phyloP scores from a whole-genome alignment of 1,284 basidiomycete species.

The Heterobasidion annosum region DNA sequence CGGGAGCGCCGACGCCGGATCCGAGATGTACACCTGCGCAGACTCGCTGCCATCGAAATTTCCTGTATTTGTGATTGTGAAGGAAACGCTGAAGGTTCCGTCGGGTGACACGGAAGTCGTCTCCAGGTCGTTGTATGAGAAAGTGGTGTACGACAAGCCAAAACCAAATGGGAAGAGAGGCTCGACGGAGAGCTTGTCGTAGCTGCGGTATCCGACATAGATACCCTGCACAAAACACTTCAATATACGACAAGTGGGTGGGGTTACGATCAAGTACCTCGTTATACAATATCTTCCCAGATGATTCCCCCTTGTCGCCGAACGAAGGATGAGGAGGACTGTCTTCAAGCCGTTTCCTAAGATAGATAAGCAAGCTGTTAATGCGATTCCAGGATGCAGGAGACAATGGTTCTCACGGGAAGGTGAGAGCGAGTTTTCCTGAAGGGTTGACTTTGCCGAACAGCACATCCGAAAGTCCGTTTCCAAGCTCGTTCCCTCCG shows the following conservation, averaged over 20 bases:
- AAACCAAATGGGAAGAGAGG: slow-evolving; percentile 70
- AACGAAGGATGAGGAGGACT: slow-evolving; percentile 45
- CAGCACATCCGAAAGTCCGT: slow-evolving; percentile 65
- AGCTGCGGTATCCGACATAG: slow-evolving; percentile 67
- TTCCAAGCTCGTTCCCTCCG: slow-evolving; percentile 63
- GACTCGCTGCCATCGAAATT: slow-evolving; percentile 48
- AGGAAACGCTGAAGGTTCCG: slow-evolving; percentile 25
- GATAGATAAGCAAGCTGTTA: slow-evolving; percentile 15
- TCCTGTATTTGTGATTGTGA: slow-evolving; percentile 52
- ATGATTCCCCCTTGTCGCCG: slow-evolving; percentile 45
- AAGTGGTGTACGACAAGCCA: slow-evolving; percentile 69
- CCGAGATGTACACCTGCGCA: slow-evolving; percentile 58
- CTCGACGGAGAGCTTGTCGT: slow-evolving; percentile 44
- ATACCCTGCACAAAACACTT: slow-evolving; percentile 31
- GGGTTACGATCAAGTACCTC: slow-evolving; percentile 13
- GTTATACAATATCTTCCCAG: slow-evolving; percentile 36
- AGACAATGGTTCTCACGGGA: slow-evolving; percentile 2
- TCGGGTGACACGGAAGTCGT: slow-evolving; percentile 20
- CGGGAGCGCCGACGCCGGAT: slow-evolving; percentile 41
- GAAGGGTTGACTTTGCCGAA: slow-evolving; percentile 67
- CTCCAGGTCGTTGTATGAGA: slow-evolving; percentile 41
- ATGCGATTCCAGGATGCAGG: slow-evolving; percentile 40
- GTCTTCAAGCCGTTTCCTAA: slow-evolving; percentile 25
- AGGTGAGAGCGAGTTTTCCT: slow-evolving; percentile 58
- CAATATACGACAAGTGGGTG: neutral